Base-by-base conservation (phyloP, 2,329 filamentous ascomycete species). In the Thelonectria discophora region DNA sequence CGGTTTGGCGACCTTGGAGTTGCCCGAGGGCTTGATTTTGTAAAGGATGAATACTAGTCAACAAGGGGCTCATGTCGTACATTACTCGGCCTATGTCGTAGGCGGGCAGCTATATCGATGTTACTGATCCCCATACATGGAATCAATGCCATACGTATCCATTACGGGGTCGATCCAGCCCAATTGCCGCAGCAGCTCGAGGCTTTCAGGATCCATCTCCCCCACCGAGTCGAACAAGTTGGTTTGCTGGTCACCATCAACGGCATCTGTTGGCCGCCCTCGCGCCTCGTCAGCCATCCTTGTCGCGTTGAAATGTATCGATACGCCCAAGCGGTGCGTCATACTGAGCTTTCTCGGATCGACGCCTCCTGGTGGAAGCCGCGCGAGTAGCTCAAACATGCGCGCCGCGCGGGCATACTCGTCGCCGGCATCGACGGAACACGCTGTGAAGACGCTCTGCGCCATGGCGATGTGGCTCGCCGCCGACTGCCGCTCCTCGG, bases 271-370 rank as follows among this genome's bases (percentile, higher is more conserved):
- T 1, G 64, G 54, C 2, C 55, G 47, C 1, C 65, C 66, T 0
- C 65, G 63, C n/a, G 48, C 59, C 7, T 68, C 59, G 6, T 62
- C 56, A 0, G 63, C 65, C 0, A 61, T 65, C 1, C 59, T 66
- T 0, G 57, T 27, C 0, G 63, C 66, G 27, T 68, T 57, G n/a
- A 61, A 55, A 11, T 68, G 34, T 6, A 68, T 52, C 0, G 66
- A 68, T 0, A 66, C 56, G 0, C 66, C 66, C 66, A 69, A 66
- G 1, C 66, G 60, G 27, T 69, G 61, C 3, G 63, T 66, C 2
- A 68, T 43, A 0, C 60, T 61, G 4, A 69, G 8, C 0, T 58
- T 52, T 0, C n/a, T 39, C 1, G 63, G 32, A 5, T 65, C 55
- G 0, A 45, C 39, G 5, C 51, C 40, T 0, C 40, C 57, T 0